phyloP scores from a whole-genome alignment of 225 moss, liverwort and hornwort species.

The Thuidium tamariscinum region DNA sequence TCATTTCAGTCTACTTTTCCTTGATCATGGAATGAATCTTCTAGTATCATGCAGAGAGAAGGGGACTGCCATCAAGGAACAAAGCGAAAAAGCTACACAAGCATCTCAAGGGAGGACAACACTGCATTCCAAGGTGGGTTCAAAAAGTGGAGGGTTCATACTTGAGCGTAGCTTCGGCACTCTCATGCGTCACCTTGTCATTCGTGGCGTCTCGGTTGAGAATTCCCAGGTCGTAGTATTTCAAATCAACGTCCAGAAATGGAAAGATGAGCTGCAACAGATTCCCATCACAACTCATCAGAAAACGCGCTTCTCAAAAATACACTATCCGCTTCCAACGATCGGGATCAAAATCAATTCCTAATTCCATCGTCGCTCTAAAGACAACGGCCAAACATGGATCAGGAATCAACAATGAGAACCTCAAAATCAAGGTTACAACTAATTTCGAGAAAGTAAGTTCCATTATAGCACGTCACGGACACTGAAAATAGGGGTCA shows the following conservation, averaged over 20 bases:
- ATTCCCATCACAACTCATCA: background rate
- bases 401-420: background rate
- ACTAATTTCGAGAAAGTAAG: no score
- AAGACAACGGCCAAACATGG: background rate
- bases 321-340: background rate
- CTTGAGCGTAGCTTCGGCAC: slow-evolving; percentile 86
- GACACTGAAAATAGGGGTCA: no score
- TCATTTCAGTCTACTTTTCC: background rate
- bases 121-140: background rate
- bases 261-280: slow-evolving; percentile 67
- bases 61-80: background rate
- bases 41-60: background rate
- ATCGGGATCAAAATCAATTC: background rate
- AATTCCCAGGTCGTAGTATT: slow-evolving; percentile 84
- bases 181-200: slow-evolving; percentile 78
- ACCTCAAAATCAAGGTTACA: background rate
- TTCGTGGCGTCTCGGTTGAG: slow-evolving; percentile 69
- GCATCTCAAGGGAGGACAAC: background rate
- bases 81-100: background rate
- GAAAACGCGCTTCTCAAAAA: background rate
- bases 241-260: slow-evolving; percentile 72
- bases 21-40: background rate
- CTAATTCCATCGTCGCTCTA: background rate
- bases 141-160: slow-evolving; percentile 2
- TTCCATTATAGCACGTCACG: no score